phyloP scores from a whole-genome alignment of 768 basidiomycete genomes.

The Paxillus involutus region DNA sequence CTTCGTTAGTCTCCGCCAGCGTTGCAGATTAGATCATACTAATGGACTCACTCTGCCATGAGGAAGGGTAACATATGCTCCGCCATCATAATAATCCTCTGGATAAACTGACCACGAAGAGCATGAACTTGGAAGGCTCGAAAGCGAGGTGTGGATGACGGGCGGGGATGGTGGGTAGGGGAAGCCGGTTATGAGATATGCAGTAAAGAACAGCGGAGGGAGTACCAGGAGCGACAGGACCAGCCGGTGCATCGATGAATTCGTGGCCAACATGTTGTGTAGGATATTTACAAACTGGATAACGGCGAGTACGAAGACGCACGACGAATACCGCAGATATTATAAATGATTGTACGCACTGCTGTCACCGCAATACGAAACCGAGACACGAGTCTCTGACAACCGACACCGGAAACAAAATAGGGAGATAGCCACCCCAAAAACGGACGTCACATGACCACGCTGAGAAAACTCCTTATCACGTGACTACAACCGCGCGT shows the following conservation, averaged over 20 bases:
- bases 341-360: not conserved
- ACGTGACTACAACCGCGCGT: conserved; percentile 37
- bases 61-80: conserved; percentile 64
- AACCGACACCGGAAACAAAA: too few species aligned
- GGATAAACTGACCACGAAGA: conserved; percentile 74
- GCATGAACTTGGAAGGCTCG: conserved; percentile 52
- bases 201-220: conserved; percentile 57
- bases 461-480: conserved; percentile 23
- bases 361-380: not conserved
- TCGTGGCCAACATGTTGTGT: conserved; percentile 7
- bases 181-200: conserved; percentile 66
- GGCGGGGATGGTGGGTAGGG: conserved; percentile 56
- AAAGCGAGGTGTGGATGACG: conserved; percentile 55
- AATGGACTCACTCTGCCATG: conserved; percentile 52
- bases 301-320: not conserved
- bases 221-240: conserved; percentile 50
- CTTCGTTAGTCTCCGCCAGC: not conserved
- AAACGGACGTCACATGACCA: conserved; percentile 20
- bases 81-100: conserved; percentile 60
- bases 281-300: conserved; percentile 4
- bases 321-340: not conserved
- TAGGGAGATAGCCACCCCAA: not conserved
- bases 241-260: conserved; percentile 17
- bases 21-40: conserved; percentile 1
- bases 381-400: too few species aligned